Base-by-base conservation (phyloP, 768 basidiomycete genomes). In the Cyathus striatus region DNA sequence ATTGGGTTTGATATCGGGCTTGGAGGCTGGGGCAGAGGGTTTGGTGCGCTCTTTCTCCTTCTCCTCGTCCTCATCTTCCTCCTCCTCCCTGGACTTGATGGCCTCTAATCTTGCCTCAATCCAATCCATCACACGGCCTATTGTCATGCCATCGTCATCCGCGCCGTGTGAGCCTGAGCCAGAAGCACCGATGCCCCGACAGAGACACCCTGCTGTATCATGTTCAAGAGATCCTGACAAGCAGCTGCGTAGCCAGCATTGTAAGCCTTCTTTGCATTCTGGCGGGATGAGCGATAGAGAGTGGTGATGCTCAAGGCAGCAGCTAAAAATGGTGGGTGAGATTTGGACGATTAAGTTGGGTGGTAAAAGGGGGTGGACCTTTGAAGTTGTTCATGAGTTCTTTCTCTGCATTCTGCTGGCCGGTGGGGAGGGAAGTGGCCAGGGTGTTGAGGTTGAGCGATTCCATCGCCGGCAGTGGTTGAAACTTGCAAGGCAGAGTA, bases 281-380 rank as follows among this genome's bases (percentile, higher is more conserved):
- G 75, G 39, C 83, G 64, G 1, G 88, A 88, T 3, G 87, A 86
- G 50, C 86, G 79, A 61, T 89, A 91, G 25, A 91, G 75, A 0
- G 86, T 90, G 20, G 88, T 90, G 49, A 91, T 84, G 61, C 86
- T 87, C 40, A 90, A 68, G 1, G 88, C 89, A 48, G 88, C 88
- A 46, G 85, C 88, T 91, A 48, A 45, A 46, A 21, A n/a, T 18
- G 2, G 36, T 14, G 23, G 44, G n/a, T 34, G 40, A 38, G 48
- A 49, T 23, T 27, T 23, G 20, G 24, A 7, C 10, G 23, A 33
- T 3, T 43, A 36, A 35, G 33, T 35, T 18, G 17, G 10, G 9
- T 17, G 23, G 34, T 47, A 49, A 48, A 18, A 17, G 37, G 17
- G 24, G 16, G 46, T 46, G 10, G 42, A 87, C 88, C 85, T 78